Conservation (phyloP, 441 rosid species). For the Jatropha multifida region DNA sequence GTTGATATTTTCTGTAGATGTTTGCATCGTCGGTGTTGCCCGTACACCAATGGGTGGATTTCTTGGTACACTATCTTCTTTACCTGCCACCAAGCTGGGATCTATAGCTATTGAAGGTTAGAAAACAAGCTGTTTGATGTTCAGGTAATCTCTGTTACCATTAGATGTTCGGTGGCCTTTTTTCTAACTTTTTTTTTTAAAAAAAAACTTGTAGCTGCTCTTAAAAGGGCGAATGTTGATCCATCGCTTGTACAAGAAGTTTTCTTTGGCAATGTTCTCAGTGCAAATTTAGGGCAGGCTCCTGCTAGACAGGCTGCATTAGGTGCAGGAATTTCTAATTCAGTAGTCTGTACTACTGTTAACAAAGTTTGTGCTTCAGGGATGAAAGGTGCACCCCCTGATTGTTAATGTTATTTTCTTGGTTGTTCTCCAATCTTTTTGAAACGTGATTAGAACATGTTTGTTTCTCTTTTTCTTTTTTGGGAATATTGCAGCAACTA, state of each 20-base stretch:
- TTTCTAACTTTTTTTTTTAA: background rate
- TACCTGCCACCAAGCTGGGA: slow-evolving; percentile 93
- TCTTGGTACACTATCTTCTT: slow-evolving; percentile 78
- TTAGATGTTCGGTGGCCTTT: background rate
- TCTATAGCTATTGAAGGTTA: slow-evolving; percentile 83
- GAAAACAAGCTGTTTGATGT: slow-evolving; percentile 5
- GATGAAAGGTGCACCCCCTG: slow-evolving; percentile 73
- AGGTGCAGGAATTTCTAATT: slow-evolving; percentile 90
- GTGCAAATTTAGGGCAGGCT: slow-evolving; percentile 96
- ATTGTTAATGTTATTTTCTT: slow-evolving; percentile 9
- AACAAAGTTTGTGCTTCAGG: slow-evolving; percentile 99
- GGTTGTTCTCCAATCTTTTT: background rate
- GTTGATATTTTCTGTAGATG: slow-evolving; percentile 50
- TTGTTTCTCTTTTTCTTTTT: background rate
- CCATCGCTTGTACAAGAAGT: slow-evolving; percentile 93
- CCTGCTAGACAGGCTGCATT: slow-evolving; percentile 98
- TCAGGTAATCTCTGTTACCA: slow-evolving; percentile 4
- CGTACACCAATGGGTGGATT: slow-evolving; percentile 96
- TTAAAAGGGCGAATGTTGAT: slow-evolving; percentile 81
- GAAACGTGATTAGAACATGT: slow-evolving; percentile 8
- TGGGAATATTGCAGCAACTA: slow-evolving; percentile 57
- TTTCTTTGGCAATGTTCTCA: slow-evolving; percentile 89
- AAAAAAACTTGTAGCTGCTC: slow-evolving; percentile 59
- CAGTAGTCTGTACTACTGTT: slow-evolving; percentile 85
- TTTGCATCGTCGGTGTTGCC: slow-evolving; percentile 95